These are phyloP conservation scores for Kitagawia praeruptora DNA, from an alignment of 129 eudicot genomes.

Conservation along the genomic window DNA sequence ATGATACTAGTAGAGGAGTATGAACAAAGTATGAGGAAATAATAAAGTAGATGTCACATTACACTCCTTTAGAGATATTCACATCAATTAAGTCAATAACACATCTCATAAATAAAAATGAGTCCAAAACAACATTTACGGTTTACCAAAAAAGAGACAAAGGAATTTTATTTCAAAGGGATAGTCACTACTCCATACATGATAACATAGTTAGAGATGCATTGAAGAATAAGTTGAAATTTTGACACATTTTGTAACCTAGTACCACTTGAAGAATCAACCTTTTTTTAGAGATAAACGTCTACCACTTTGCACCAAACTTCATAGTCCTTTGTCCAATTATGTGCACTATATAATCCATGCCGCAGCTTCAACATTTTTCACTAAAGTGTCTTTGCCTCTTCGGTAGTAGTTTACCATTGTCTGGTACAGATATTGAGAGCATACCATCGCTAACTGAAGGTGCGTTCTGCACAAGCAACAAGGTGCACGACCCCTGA, in stretches of 20 bases:
- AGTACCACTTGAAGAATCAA: not conserved
- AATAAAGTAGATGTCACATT: not conserved
- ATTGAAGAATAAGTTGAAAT: not conserved
- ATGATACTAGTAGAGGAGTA: not conserved
- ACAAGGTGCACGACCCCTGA: not conserved
- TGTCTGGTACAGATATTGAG: conserved; percentile 22
- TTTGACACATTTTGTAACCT: not conserved
- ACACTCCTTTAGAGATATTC: not conserved
- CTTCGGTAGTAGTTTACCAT: conserved; percentile 19
- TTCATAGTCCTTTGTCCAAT: not conserved
- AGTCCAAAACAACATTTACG: not conserved
- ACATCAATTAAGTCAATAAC: not conserved
- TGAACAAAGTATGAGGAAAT: too few species aligned
- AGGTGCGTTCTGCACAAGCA: conserved; percentile 27
- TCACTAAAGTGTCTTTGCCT: conserved; percentile 8
- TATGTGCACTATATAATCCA: not conserved
- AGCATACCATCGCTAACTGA: conserved; percentile 31
- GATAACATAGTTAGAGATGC: not conserved
- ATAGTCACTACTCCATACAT: conserved; percentile 1
- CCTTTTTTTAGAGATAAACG: not conserved
- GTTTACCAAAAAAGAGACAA: not conserved
- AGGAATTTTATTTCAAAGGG: not conserved
- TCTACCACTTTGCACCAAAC: not conserved
- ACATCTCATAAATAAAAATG: not conserved
- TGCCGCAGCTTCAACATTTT: too few species aligned